Percentiles rank a stretch among this genome's conserved stretches.
Conservation (phyloP, 2,329 filamentous ascomycete genomes). For the Bertia moriformis region DNA sequence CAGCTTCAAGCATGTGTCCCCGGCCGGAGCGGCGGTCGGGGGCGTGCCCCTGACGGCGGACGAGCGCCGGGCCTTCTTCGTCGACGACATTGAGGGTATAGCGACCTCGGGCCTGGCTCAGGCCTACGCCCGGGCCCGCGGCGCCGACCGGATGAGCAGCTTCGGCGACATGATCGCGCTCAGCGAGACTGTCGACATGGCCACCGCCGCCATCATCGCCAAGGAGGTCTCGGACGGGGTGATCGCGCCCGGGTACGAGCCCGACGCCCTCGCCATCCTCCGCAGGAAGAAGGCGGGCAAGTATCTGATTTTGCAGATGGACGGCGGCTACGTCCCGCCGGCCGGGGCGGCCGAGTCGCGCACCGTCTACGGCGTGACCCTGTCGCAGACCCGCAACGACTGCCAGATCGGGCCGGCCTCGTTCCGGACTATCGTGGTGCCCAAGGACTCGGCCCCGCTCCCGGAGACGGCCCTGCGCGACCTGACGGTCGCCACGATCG, state of each 20-base stretch:
- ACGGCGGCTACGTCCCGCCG: constrained; percentile 68
- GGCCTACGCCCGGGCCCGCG: constrained; percentile 87
- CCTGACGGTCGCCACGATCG: constrained; percentile 87
- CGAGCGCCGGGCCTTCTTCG: constrained; percentile 96
- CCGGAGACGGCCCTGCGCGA: constrained; percentile 75
- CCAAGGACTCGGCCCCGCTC: constrained; percentile 60
- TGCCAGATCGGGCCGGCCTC: constrained; percentile 71
- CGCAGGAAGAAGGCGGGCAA: constrained; percentile 97
- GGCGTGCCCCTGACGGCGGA: constrained; percentile 72
- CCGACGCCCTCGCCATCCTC: constrained; percentile 79
- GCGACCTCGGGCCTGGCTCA: constrained; percentile 77
- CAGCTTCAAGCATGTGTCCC: constrained; percentile 98
- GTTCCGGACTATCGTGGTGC: constrained; percentile 73
- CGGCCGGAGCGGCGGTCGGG: constrained; percentile 87
- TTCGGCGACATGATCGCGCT: constrained; percentile 94
- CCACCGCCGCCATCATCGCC: constrained; percentile 93
- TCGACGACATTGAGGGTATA: constrained; percentile 83
- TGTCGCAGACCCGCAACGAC: constrained; percentile 88
- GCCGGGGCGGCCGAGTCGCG: constrained; percentile 62
- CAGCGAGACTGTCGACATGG: constrained; percentile 76
- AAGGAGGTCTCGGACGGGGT: constrained; percentile 96
- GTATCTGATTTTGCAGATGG: constrained; percentile 91
- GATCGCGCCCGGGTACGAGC: constrained; percentile 75
- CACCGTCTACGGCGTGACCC: constrained; percentile 77
- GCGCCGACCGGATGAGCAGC: constrained; percentile 95